These are phyloP conservation scores for Mycena chlorophos DNA, from an alignment of 768 basidiomycete genomes.

Conservation along the genomic window DNA sequence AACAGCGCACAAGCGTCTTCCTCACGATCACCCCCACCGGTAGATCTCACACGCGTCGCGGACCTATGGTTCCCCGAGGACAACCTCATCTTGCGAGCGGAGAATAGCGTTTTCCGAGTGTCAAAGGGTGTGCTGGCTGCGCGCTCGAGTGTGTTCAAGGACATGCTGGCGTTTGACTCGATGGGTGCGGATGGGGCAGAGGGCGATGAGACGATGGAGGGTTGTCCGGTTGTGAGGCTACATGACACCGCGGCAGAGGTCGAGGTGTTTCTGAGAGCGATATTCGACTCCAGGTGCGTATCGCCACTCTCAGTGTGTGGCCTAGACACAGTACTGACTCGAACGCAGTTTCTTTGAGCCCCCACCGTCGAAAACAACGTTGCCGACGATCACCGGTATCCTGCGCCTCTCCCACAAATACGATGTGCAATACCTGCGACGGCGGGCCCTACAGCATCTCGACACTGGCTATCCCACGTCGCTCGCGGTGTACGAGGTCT, in stretches of 20 bases:
- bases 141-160: constrained; percentile 4
- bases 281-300: constrained; percentile 15
- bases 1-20: no score
- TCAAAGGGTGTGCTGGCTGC: constrained; percentile 6
- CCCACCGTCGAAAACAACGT: constrained; percentile 9
- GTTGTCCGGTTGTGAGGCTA: constrained; percentile 18
- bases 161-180: constrained; percentile 3
- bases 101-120: constrained; percentile 1
- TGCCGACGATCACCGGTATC: constrained; percentile 11
- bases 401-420: constrained; percentile 18
- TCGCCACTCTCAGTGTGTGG: not conserved
- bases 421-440: constrained; percentile 13
- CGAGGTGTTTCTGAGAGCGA: constrained; percentile 9
- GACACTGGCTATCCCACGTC: constrained; percentile 13
- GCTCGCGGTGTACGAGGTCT: constrained; percentile 14
- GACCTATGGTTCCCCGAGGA: constrained; percentile 12
- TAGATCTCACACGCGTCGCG: constrained; percentile 1
- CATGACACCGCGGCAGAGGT: constrained; percentile 12
- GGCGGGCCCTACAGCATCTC: constrained; percentile 12
- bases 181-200: not conserved
- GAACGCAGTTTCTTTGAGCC: constrained; percentile 14
- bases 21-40: no score
- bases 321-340: not conserved
- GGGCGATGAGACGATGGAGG: constrained; percentile 12
- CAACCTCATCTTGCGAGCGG: constrained; percentile 2